Evolutionary conservation across 371 early-diverging fungal genomes (phyloP).

Genomic region (Fennellomyces sp.): DNA sequence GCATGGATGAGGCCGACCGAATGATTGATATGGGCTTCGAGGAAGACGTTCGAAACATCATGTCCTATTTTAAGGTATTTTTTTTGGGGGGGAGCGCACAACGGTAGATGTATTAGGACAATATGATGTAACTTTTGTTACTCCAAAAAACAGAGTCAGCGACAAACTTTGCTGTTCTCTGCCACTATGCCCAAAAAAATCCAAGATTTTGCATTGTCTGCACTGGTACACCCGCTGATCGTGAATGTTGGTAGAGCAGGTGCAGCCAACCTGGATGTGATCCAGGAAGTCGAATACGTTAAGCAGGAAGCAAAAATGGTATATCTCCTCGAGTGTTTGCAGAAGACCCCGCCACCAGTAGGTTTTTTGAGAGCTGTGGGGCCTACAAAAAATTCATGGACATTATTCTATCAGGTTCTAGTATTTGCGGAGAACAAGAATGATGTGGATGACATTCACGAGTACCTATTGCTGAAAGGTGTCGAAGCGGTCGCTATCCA

Average conservation of each 20-base stretch:
- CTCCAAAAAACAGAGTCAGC: constrained; percentile 36
- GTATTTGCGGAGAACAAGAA: constrained; percentile 99
- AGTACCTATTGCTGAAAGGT: constrained; percentile 91
- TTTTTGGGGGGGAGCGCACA: background rate
- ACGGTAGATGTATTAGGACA: too few relatives aligned
- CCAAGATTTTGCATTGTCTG: constrained; percentile 90
- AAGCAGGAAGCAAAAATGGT: constrained; percentile 95
- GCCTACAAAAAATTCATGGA: background rate
- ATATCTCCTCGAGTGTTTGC: constrained; percentile 89
- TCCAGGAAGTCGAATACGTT: constrained; percentile 97
- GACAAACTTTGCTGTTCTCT: constrained; percentile 93
- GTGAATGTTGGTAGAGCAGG: constrained; percentile 99
- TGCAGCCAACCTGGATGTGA: constrained; percentile 96
- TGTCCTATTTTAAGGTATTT: constrained; percentile 85
- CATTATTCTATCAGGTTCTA: constrained; percentile 62
- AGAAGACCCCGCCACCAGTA: constrained; percentile 95
- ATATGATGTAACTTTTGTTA: background rate
- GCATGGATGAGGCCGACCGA: constrained; percentile 99
- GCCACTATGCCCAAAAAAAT: constrained; percentile 99
- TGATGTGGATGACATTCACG: constrained; percentile 99
- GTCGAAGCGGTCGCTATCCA: constrained; percentile 94
- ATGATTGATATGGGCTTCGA: constrained; percentile 99
- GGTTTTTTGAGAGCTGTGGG: constrained; percentile 14
- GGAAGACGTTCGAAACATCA: constrained; percentile 91
- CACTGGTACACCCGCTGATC: constrained; percentile 88